Conservation (phyloP, 2,329 filamentous ascomycete species). For the Ascochyta rabiei region DNA sequence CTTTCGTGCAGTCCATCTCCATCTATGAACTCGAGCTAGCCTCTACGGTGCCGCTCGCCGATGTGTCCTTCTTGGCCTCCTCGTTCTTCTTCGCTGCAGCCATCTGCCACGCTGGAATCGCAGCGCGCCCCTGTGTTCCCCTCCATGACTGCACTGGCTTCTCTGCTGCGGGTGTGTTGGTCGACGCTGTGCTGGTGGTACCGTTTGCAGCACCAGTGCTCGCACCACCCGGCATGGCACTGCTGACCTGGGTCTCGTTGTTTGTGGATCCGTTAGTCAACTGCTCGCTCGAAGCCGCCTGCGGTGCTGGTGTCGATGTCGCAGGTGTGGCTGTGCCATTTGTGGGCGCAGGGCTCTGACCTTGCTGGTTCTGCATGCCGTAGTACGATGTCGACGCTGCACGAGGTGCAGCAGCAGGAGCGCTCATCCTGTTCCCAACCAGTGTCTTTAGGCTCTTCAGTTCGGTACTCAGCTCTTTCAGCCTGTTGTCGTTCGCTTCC, state of each 20-base stretch:
- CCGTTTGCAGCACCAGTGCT: slow-evolving; percentile 16
- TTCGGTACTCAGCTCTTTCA: slow-evolving; percentile 86
- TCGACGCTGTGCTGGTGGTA: slow-evolving; percentile 4
- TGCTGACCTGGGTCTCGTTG: slow-evolving; percentile 30
- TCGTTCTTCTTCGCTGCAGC: slow-evolving; percentile 57
- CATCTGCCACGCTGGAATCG: slow-evolving; percentile 62
- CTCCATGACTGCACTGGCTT: slow-evolving; percentile 30
- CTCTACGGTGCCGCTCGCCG: slow-evolving; percentile 46
- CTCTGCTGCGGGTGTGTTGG: slow-evolving; percentile 34
- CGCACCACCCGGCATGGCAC: slow-evolving; percentile 15
- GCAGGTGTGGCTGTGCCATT: slow-evolving; percentile 36
- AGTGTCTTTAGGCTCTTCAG: slow-evolving; percentile 91
- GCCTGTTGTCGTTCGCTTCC: slow-evolving; percentile 76
- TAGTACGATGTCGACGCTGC: slow-evolving; percentile 33
- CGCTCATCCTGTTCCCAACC: slow-evolving; percentile 67
- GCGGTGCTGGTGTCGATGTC: slow-evolving; percentile 19
- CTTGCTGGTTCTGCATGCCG: slow-evolving; percentile 17
- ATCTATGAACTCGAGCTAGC: slow-evolving; percentile 38
- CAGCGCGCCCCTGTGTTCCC: slow-evolving; percentile 44
- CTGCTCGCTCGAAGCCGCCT: slow-evolving; percentile 25
- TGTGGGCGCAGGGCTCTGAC: slow-evolving; percentile 28
- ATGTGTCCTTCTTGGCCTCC: slow-evolving; percentile 52
- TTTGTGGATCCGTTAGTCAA: slow-evolving; percentile 18
- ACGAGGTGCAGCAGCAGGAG: slow-evolving; percentile 35
- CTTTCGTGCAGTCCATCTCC: too few species aligned